Conservation (phyloP, 371 early-diverging fungal species). For the Funneliformis caledonium region DNA sequence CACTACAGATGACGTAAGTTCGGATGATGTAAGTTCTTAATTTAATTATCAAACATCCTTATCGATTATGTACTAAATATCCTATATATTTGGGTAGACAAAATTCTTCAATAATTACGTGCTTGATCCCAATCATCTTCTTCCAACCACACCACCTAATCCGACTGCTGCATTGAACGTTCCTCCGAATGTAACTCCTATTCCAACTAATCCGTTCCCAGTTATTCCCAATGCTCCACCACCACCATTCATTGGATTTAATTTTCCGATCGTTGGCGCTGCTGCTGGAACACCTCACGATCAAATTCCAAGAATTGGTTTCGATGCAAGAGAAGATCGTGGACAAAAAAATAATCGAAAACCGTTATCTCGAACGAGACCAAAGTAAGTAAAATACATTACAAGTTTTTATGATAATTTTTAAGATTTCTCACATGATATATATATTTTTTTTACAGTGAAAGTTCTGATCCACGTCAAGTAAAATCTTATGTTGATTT, state of each 20-base stretch:
- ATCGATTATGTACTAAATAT: background rate
- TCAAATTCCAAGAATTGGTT: constrained; percentile 72
- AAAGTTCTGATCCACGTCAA: constrained; percentile 66
- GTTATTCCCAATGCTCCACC: constrained; percentile 48
- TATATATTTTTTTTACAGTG: background rate
- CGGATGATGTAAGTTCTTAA: background rate
- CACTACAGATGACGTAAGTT: constrained; percentile 59
- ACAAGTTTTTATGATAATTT: background rate
- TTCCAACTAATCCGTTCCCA: constrained; percentile 40
- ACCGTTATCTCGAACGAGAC: constrained; percentile 34
- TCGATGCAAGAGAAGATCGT: constrained; percentile 51
- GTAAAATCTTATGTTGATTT: constrained; percentile 88
- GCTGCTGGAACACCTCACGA: constrained; percentile 65
- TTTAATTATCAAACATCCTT: background rate
- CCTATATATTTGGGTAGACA: constrained; percentile 42
- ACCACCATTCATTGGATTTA: constrained; percentile 44
- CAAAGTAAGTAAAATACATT: constrained; percentile 10
- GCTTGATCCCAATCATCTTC: constrained; percentile 74
- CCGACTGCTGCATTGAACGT: constrained; percentile 39
- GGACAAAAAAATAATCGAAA: background rate
- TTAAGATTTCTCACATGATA: background rate
- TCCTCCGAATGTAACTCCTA: constrained; percentile 27
- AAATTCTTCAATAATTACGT: constrained; percentile 88
- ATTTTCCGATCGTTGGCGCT: constrained; percentile 51
- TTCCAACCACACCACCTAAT: constrained; percentile 53